Percentiles rank a stretch among this genome's conserved stretches.
These are phyloP conservation scores for Ajuga chamaepitys DNA, from an alignment of 257 asterid genomes.

Conservation along the genomic window DNA sequence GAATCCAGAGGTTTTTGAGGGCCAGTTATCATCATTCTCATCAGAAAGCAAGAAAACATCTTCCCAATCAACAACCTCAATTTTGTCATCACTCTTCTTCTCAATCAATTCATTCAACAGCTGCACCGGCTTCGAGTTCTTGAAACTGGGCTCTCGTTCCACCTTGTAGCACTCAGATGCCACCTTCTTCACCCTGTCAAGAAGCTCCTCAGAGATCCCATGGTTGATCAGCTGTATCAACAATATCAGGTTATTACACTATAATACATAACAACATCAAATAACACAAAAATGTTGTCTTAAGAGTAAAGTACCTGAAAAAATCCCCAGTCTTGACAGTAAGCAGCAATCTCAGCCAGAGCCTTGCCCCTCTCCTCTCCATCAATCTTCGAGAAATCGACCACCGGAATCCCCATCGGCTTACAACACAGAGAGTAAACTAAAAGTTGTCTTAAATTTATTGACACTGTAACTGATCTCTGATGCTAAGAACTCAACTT, in stretches of 20 bases:
- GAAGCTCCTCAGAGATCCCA: slow-evolving; percentile 65
- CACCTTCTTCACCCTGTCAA: slow-evolving; percentile 71
- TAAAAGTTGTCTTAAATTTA: background rate
- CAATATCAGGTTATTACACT: background rate
- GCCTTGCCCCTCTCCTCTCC: slow-evolving; percentile 67
- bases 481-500: slow-evolving; percentile 15
- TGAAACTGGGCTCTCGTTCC: slow-evolving; percentile 59
- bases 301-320: slow-evolving; percentile 47
- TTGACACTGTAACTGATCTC: background rate
- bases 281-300: background rate
- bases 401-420: slow-evolving; percentile 74
- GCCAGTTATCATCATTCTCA: slow-evolving; percentile 56
- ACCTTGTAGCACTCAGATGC: slow-evolving; percentile 43
- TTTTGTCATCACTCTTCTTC: slow-evolving; percentile 29
- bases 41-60: slow-evolving; percentile 79
- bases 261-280: background rate
- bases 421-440: background rate
- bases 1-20: slow-evolving; percentile 43
- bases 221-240: slow-evolving; percentile 56
- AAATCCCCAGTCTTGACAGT: slow-evolving; percentile 92
- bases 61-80: slow-evolving; percentile 74
- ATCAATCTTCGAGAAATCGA: slow-evolving; percentile 72
- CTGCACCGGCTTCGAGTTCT: slow-evolving; percentile 42
- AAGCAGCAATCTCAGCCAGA: slow-evolving; percentile 51
- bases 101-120: slow-evolving; percentile 40